A percentile compares a stretch with the other conserved stretches of the same genome.
These are phyloP conservation scores for Metschnikowia peoriensis DNA, from an alignment of 805 yeast genomes.

Conservation along the genomic window DNA sequence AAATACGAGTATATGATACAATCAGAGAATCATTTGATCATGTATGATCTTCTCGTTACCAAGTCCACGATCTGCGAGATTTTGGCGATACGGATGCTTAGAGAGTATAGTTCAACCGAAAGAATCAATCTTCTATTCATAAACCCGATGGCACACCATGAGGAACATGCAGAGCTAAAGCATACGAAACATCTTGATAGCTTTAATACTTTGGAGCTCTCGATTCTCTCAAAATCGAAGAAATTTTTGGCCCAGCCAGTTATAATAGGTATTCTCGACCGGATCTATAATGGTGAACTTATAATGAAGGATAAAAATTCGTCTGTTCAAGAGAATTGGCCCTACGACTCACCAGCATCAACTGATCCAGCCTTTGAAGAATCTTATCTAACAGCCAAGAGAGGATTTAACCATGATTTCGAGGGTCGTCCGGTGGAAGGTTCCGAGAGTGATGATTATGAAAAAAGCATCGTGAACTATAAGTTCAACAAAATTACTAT, in stretches of 20 bases:
- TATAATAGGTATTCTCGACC: slow-evolving; percentile 44
- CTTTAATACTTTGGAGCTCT: slow-evolving; percentile 50
- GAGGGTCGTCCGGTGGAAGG: not conserved
- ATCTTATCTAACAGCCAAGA: slow-evolving; percentile 1
- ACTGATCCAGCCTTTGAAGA: slow-evolving; percentile 2
- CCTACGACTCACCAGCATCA: not conserved
- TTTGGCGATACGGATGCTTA: slow-evolving; percentile 48
- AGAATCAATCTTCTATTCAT: slow-evolving; percentile 46
- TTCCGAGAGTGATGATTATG: slow-evolving; percentile 6
- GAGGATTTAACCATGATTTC: not conserved
- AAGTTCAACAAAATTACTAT: slow-evolving; percentile 32
- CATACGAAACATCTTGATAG: slow-evolving; percentile 21
- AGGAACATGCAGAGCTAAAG: slow-evolving; percentile 16
- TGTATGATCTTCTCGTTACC: slow-evolving; percentile 39
- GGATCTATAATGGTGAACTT: slow-evolving; percentile 53
- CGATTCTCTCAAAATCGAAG: slow-evolving; percentile 52
- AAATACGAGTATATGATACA: slow-evolving; percentile 41
- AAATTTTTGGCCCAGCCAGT: slow-evolving; percentile 52
- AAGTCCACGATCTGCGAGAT: slow-evolving; percentile 53
- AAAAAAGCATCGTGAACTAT: slow-evolving; percentile 28
- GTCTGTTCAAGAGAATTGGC: slow-evolving; percentile 11
- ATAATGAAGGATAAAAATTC: slow-evolving; percentile 34
- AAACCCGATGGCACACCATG: slow-evolving; percentile 40
- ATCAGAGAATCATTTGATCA: slow-evolving; percentile 36
- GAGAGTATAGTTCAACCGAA: slow-evolving; percentile 43